These are phyloP conservation scores for Chlamydomonas schloesseri DNA, from an alignment of 139 green algal genomes.

Conservation along the genomic window DNA sequence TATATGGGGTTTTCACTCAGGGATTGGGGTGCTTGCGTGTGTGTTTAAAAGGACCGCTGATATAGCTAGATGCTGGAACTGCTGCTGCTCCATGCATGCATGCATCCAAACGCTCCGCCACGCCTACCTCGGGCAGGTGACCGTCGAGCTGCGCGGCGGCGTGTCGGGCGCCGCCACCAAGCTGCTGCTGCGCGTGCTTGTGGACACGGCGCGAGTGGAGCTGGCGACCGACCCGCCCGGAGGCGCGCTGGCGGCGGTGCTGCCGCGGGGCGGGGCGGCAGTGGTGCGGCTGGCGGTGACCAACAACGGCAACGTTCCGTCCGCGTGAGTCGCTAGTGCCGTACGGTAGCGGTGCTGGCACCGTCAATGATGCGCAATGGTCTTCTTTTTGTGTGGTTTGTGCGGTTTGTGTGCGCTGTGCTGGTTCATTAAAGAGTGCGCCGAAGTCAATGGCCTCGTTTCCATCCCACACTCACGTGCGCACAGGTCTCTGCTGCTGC, in stretches of 20 bases:
- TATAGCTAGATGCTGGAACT: no score
- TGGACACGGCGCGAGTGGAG: background rate
- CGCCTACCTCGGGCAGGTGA: background rate
- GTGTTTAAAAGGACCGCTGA: no score
- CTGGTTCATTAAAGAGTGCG: no score
- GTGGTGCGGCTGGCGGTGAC: background rate
- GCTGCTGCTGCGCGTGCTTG: slow-evolving; percentile 4
- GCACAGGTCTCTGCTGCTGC: background rate
- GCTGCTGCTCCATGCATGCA: no score
- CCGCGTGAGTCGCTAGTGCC: background rate
- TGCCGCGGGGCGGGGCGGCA: background rate
- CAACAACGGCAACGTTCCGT: slow-evolving; percentile 17
- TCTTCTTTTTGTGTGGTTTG: no score
- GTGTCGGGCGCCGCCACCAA: background rate
- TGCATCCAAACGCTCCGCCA: no score
- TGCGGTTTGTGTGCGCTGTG: no score
- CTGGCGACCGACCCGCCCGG: background rate
- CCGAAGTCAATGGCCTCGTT: no score
- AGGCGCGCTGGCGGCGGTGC: background rate
- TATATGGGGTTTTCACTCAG: no score
- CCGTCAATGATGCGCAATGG: no score
- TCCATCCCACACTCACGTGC: background rate
- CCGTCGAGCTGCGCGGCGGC: background rate
- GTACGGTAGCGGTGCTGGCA: no score
- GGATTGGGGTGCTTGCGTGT: no score